These are phyloP conservation scores for Yamadazyma sp. DNA, from an alignment of 1,139 yeast species.

Conservation along the genomic window DNA sequence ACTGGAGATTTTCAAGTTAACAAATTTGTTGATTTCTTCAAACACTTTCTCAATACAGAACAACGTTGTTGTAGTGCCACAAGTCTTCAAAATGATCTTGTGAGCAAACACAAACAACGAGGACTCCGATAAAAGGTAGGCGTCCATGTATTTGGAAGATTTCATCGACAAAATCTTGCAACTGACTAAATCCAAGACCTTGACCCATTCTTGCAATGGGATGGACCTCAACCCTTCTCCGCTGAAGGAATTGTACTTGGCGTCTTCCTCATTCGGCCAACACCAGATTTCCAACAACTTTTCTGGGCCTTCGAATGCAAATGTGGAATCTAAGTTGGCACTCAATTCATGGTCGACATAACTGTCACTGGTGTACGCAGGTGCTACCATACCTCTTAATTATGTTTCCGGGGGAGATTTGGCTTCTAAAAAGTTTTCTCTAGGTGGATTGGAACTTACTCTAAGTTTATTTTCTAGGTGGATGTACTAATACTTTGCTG, in stretches of 20 bases:
- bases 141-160: constrained; percentile 66
- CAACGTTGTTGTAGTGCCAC: constrained; percentile 93
- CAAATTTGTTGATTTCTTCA: constrained; percentile 30
- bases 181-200: constrained; percentile 74
- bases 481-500: constrained; percentile 17
- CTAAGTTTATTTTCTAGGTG: constrained; percentile 21
- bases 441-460: constrained; percentile 47
- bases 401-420: constrained; percentile 17
- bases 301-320: constrained; percentile 97
- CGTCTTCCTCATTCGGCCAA: constrained; percentile 39
- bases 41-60: constrained; percentile 71
- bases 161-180: constrained; percentile 87
- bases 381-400: constrained; percentile 38
- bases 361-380: constrained; percentile 45
- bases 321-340: constrained; percentile 79
- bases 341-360: constrained; percentile 77
- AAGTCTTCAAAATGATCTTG: constrained; percentile 84
- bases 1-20: constrained; percentile 19
- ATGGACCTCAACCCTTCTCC: constrained; percentile 61
- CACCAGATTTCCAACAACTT: constrained; percentile 91
- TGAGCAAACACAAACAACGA: constrained; percentile 88
- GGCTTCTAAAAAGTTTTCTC: too few relatives aligned
- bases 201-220: constrained; percentile 67
- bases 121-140: constrained; percentile 86
- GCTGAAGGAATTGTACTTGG: constrained; percentile 35